phyloP scores from a whole-genome alignment of 2,329 filamentous ascomycete genomes.

The Trichoderma endophyticum region DNA sequence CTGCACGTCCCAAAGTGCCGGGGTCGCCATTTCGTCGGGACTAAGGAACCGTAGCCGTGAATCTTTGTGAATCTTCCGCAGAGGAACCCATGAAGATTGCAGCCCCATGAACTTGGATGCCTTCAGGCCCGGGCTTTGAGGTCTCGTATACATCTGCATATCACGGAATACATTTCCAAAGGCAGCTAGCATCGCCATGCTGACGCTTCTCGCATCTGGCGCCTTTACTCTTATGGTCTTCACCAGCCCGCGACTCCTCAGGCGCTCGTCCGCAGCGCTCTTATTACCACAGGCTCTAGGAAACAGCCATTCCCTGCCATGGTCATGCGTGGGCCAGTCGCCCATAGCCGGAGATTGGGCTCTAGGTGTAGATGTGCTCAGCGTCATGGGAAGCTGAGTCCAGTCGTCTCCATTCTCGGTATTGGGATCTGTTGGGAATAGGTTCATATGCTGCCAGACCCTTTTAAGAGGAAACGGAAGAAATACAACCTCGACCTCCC shows the following conservation, averaged over 20 bases:
- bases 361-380: slow-evolving; percentile 43
- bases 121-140: slow-evolving; percentile 27
- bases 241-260: slow-evolving; percentile 71
- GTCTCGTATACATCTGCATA: slow-evolving; percentile 37
- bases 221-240: slow-evolving; percentile 60
- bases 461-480: slow-evolving; percentile 64
- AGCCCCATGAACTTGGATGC: slow-evolving; percentile 56
- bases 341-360: slow-evolving; percentile 47
- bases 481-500: slow-evolving; percentile 74
- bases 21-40: slow-evolving; percentile 69
- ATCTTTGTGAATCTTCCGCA: slow-evolving; percentile 73
- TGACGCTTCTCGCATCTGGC: slow-evolving; percentile 65
- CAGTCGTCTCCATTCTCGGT: slow-evolving; percentile 45
- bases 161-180: slow-evolving; percentile 57
- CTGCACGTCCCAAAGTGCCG: slow-evolving; percentile 66
- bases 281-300: slow-evolving; percentile 65
- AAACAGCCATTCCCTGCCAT: slow-evolving; percentile 59
- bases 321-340: slow-evolving; percentile 45
- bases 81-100: slow-evolving; percentile 67
- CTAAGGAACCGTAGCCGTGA: slow-evolving; percentile 68
- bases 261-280: slow-evolving; percentile 63
- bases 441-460: slow-evolving; percentile 50
- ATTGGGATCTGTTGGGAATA: slow-evolving; percentile 43
- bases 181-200: slow-evolving; percentile 58
- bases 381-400: slow-evolving; percentile 52